Base-by-base conservation (phyloP, 2,329 filamentous ascomycete species). In the Juglanconis oblonga region DNA sequence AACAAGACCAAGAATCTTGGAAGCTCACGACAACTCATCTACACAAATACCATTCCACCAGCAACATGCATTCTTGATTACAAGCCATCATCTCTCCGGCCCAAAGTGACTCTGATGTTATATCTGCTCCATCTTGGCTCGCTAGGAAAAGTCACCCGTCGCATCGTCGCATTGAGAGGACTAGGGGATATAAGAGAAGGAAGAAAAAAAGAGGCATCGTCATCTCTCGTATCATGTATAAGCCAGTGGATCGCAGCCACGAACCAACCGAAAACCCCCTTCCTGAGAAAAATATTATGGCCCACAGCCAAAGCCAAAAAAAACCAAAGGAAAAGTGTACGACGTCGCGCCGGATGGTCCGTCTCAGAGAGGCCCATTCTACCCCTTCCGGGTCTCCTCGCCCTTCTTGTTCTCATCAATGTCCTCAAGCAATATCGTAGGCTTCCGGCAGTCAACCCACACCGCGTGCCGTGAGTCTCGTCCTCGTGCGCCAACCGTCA, bases 401-500 rank as follows among this genome's bases (percentile, higher is more conserved):
- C 62, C 67, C 66, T 70, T 73, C 63, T 69, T 74, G 48, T 70
- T 70, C 68, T 81, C 79, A 14, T 82, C 80, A 29, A 85, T 76
- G 64, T 86, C 83, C 51, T 79, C 78, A 1, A 81, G 82, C 32
- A 86, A 69, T 65, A 82, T 81, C 61, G 75, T 75, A 2, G 84
- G 83, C 61, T 74, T 79, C 48, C 78, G 75, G 11, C 82, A 81
- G 62, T 87, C 84, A 24, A 86, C 81, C 54, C 80, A 76, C 14
- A 82, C 81, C 38, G 81, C 81, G 55, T 81, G 73, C 33, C 84
- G 76, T 67, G 77, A 74, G 66, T 89, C 86, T 13, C 84, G 85
- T 73, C 80, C 79, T 58, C 84, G 77, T 3, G 85, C 84, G n/a
- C 86, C 86, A 53, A 89, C 84, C 3, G 85, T 87, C 13, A 87